phyloP scores from a whole-genome alignment of 2,329 filamentous ascomycete genomes.

The Aspergillus tubingensis region DNA sequence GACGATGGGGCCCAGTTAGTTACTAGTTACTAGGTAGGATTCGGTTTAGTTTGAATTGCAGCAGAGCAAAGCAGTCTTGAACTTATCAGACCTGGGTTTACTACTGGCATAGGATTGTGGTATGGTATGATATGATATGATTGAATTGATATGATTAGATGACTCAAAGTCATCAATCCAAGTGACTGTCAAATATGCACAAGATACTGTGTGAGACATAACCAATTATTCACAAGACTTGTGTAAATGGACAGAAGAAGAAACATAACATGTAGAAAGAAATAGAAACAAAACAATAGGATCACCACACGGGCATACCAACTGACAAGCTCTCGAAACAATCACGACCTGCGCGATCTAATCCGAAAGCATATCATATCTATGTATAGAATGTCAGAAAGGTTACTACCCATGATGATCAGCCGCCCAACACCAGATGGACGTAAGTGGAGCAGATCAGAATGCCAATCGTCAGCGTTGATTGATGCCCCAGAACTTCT shows the following conservation, averaged over 20 bases:
- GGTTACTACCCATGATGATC: too few species aligned
- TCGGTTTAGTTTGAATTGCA: neutral
- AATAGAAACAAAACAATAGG: neutral
- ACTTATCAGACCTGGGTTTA: too few species aligned
- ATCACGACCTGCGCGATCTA: neutral
- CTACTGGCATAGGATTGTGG: neutral
- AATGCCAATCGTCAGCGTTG: conserved; percentile 4
- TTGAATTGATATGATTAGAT: too few species aligned
- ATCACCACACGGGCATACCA: too few species aligned
- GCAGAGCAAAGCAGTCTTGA: too few species aligned
- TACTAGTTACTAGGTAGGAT: neutral
- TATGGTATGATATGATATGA: too few species aligned
- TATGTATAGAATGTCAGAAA: conserved; percentile 1
- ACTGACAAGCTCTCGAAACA: neutral
- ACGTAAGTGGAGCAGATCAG: neutral
- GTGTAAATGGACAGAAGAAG: neutral
- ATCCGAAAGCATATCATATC: neutral
- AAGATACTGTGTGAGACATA: too few species aligned
- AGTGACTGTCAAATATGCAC: too few species aligned
- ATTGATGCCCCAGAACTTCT: conserved; percentile 74
- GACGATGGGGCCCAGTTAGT: neutral
- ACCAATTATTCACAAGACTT: neutral
- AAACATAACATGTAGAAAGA: too few species aligned
- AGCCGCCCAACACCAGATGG: neutral
- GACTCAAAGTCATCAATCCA: too few species aligned